These are phyloP conservation scores for Botryotinia calthae DNA, from an alignment of 2,329 filamentous ascomycete species.

Conservation along the genomic window DNA sequence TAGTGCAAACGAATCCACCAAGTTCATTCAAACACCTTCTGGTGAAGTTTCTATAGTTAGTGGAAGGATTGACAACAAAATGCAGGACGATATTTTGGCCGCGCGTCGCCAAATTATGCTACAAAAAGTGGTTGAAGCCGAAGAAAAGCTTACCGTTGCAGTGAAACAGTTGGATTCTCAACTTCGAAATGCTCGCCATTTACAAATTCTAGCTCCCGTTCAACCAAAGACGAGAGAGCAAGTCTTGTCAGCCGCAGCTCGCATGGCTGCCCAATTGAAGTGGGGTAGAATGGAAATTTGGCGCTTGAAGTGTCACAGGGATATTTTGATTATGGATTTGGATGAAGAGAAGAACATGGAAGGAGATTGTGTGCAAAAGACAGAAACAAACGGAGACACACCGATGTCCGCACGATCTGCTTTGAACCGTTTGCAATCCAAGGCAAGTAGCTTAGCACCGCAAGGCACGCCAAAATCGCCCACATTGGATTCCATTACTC, in stretches of 20 bases:
- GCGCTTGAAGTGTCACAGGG: slow-evolving; percentile 85
- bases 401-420: slow-evolving; percentile 36
- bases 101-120: slow-evolving; percentile 81
- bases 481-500: slow-evolving; percentile 36
- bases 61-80: slow-evolving; percentile 72
- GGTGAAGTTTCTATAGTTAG: slow-evolving; percentile 73
- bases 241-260: slow-evolving; percentile 78
- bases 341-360: slow-evolving; percentile 63
- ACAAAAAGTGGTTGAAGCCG: slow-evolving; percentile 77
- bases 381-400: slow-evolving; percentile 26
- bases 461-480: slow-evolving; percentile 43
- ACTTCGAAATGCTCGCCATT: slow-evolving; percentile 83
- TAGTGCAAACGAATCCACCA: slow-evolving; percentile 46
- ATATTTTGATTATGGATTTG: slow-evolving; percentile 81
- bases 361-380: slow-evolving; percentile 8
- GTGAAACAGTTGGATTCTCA: slow-evolving; percentile 80
- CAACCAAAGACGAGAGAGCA: slow-evolving; percentile 86
- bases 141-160: slow-evolving; percentile 69
- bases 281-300: slow-evolving; percentile 95
- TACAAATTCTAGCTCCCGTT: slow-evolving; percentile 85
- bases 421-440: slow-evolving; percentile 40
- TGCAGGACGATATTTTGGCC: slow-evolving; percentile 80
- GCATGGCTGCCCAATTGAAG: slow-evolving; percentile 83
- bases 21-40: slow-evolving; percentile 64
- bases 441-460: slow-evolving; percentile 39